Percentiles rank a stretch among this genome's conserved stretches.
Evolutionary conservation across 2,329 filamentous ascomycete genomes (phyloP).

Genomic region (Tolypocladium endophyticum): DNA sequence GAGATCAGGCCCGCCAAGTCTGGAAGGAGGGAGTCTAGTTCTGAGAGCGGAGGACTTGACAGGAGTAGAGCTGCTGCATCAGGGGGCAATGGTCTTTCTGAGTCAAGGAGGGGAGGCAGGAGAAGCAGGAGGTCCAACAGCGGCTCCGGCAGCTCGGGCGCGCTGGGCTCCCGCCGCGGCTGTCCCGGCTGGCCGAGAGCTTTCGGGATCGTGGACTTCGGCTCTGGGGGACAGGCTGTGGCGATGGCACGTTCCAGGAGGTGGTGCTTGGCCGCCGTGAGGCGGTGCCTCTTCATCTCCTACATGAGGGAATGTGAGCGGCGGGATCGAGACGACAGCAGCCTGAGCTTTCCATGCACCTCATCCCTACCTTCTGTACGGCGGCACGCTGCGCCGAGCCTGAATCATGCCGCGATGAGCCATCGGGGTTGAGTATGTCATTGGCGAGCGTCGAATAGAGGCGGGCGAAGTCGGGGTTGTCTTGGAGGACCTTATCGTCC

Average conservation of each 20-base stretch:
- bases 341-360: background rate
- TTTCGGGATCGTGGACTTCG: conserved; percentile 4
- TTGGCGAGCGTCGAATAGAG: conserved; percentile 45
- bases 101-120: conserved; percentile 36
- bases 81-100: conserved; percentile 22
- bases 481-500: conserved; percentile 40
- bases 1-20: conserved; percentile 36
- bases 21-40: conserved; percentile 37
- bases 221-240: conserved; percentile 25
- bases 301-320: conserved; percentile 10
- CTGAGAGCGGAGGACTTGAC: conserved; percentile 36
- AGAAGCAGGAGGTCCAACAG: conserved; percentile 45
- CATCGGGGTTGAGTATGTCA: conserved; percentile 44
- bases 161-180: conserved; percentile 5
- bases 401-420: conserved; percentile 43
- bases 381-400: conserved; percentile 37
- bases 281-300: conserved; percentile 39
- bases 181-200: background rate
- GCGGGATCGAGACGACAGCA: background rate
- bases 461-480: conserved; percentile 49
- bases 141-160: conserved; percentile 25
- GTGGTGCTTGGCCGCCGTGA: conserved; percentile 36
- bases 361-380: conserved; percentile 33
- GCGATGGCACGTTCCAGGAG: conserved; percentile 41
- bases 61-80: conserved; percentile 33